phyloP scores from a whole-genome alignment of 345 rosid genomes.

The Moricandia arvensis region DNA sequence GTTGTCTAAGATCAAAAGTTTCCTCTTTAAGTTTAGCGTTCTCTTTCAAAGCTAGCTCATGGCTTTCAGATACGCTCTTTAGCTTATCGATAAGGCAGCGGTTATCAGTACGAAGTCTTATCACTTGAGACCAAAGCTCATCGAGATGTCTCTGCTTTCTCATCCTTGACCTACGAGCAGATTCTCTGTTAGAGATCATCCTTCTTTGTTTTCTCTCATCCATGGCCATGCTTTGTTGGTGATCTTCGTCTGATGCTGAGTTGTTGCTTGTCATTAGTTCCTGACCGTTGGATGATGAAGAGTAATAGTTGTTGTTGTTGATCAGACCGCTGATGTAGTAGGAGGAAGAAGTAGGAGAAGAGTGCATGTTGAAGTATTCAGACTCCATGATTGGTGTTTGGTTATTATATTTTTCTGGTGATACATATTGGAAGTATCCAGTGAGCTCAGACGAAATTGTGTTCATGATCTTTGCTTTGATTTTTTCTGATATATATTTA shows the following conservation, averaged over 20 bases:
- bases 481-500: background rate
- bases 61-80: background rate
- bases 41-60: background rate
- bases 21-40: background rate
- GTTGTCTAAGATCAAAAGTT: background rate
- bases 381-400: slow-evolving; percentile 31
- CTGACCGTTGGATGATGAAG: slow-evolving; percentile 34
- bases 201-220: background rate
- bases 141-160: background rate
- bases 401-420: slow-evolving; percentile 41
- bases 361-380: slow-evolving; percentile 35
- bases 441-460: background rate
- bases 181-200: background rate
- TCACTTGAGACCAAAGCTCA: background rate
- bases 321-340: slow-evolving; percentile 29
- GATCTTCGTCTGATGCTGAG: slow-evolving; percentile 76
- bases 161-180: background rate
- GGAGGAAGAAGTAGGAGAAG: slow-evolving; percentile 35
- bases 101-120: background rate
- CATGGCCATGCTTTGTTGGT: slow-evolving; percentile 27
- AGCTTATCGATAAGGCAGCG: background rate
- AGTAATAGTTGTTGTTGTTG: slow-evolving; percentile 9
- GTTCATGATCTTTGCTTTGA: slow-evolving; percentile 25
- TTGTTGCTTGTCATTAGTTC: slow-evolving; percentile 54
- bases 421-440: slow-evolving; percentile 46